Evolutionary conservation across 1,284 basidiomycete genomes (phyloP).

Genomic region (Coniferiporia sulphurascens): DNA sequence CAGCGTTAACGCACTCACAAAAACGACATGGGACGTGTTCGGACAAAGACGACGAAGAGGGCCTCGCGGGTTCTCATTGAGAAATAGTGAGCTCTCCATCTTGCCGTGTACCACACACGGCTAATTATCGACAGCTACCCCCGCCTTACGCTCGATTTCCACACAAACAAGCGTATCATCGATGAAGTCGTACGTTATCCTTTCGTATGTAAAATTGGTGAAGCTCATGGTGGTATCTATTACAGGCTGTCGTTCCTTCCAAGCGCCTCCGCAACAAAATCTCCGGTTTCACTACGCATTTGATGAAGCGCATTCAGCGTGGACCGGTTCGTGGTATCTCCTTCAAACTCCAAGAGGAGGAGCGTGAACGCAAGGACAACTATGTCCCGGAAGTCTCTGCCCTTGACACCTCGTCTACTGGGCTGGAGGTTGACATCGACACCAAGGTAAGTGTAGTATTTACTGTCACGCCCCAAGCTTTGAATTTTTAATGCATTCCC

Average conservation of each 20-base stretch:
- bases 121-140: constrained; percentile 65
- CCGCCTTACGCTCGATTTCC: constrained; percentile 93
- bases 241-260: constrained; percentile 89
- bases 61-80: constrained; percentile 99
- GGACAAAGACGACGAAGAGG: constrained; percentile 99
- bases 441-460: constrained; percentile 66
- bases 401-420: constrained; percentile 71
- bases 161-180: constrained; percentile 99
- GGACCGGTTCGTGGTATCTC: constrained; percentile 99
- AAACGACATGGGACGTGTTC: constrained; percentile 80
- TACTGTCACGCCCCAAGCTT: constrained; percentile 1
- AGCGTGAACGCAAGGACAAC: constrained; percentile 99
- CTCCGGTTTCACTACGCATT: constrained; percentile 98
- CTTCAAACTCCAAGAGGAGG: constrained; percentile 99
- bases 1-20: constrained; percentile 5
- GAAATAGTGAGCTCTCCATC: constrained; percentile 94
- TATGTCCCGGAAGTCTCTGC: constrained; percentile 96
- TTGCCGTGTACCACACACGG: constrained; percentile 9
- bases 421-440: constrained; percentile 84
- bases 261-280: constrained; percentile 99
- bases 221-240: too few species aligned
- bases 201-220: background rate
- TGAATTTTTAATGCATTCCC: background rate
- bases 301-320: constrained; percentile 99
- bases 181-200: constrained; percentile 85